Evolutionary conservation across 148 eudicot species (phyloP), one percentile per base, ranked within the genome.

Genomic region (Camellia granthamiana): DNA sequence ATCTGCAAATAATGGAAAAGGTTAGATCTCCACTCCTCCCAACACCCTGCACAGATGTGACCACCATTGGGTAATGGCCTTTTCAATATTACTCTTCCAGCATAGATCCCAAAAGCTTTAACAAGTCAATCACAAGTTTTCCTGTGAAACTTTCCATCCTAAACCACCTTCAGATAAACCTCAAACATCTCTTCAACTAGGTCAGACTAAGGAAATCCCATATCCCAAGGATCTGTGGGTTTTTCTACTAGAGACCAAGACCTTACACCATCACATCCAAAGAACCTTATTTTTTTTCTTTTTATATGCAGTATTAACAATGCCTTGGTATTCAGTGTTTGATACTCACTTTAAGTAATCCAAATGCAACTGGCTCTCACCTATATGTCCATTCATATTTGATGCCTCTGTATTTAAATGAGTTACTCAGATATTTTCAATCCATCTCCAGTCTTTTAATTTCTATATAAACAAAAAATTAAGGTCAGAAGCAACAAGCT

Each of bases 401-500:
- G 4, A 5, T 7, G 21, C 4, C 58, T 74, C 51, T n/a, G 1
- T 58, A 58, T 14, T 74, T 74, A 2, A 30, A 75, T 9, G 42
- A 42, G 76, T 21, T 2, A 18, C 38, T 49, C 13, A 21, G n/a
- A 3, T 23, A 10, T 19, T 44, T 49, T 19, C 11, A 13, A 64
- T 21, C 49, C 16, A 38, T 10, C 71, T 10, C 71, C 46, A 14
- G 6, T 41, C 5, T 14, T 30, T 67, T 38, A 38, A 42, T 2
- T 64, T 30, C 14, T 18, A 69, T 44, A 42, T 75, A 65, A 64
- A 18, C 9, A 41, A 19, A 69, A 61, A 59, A 46, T 7, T 16
- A 79, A 71, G 52, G 23, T 41, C 52, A 54, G 23, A 74, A 74
- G 73, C 70, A 65, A 15, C 64, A 19, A 74, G 14, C 66, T 49